Conservation (phyloP, 2,329 filamentous ascomycete species). For the Phialocephala sp. region DNA sequence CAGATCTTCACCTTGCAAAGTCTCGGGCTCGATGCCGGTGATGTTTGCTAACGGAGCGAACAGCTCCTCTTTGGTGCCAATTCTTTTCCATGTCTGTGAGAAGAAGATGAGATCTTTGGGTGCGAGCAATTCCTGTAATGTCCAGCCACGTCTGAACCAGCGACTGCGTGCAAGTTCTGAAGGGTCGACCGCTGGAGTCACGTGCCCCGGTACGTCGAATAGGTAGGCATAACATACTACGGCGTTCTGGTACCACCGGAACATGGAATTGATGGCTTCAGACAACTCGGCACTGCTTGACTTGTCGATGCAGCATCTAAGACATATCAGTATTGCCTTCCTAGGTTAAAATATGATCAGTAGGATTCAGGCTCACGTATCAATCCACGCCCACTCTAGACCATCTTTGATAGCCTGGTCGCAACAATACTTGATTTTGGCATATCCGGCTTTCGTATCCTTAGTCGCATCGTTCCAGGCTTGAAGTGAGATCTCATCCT, state of each 20-base stretch:
- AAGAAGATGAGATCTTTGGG: slow-evolving; percentile 41
- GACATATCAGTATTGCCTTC: background rate
- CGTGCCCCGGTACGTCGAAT: slow-evolving; percentile 16
- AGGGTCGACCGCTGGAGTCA: background rate
- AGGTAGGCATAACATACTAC: slow-evolving; percentile 28
- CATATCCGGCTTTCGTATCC: background rate
- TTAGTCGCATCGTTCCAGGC: slow-evolving; percentile 1
- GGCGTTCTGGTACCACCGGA: slow-evolving; percentile 21
- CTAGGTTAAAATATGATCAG: background rate
- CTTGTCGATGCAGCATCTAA: slow-evolving; percentile 10
- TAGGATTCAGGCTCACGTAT: slow-evolving; percentile 1
- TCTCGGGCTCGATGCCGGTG: slow-evolving; percentile 1
- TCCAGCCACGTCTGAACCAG: slow-evolving; percentile 28
- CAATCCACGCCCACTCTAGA: slow-evolving; percentile 8
- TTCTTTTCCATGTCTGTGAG: slow-evolving; percentile 8
- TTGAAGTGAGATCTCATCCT: slow-evolving; percentile 17
- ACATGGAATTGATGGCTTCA: slow-evolving; percentile 13
- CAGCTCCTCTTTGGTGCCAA: slow-evolving; percentile 11
- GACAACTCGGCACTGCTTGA: slow-evolving; percentile 9
- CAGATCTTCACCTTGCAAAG: background rate
- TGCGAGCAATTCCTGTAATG: slow-evolving; percentile 26
- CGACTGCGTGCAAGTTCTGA: slow-evolving; percentile 15
- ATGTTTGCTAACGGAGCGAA: background rate
- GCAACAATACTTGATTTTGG: slow-evolving; percentile 4
- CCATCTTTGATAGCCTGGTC: slow-evolving; percentile 1